Base-by-base conservation (phyloP, 1,284 basidiomycete species). In the Apiotrichum laibachii region DNA sequence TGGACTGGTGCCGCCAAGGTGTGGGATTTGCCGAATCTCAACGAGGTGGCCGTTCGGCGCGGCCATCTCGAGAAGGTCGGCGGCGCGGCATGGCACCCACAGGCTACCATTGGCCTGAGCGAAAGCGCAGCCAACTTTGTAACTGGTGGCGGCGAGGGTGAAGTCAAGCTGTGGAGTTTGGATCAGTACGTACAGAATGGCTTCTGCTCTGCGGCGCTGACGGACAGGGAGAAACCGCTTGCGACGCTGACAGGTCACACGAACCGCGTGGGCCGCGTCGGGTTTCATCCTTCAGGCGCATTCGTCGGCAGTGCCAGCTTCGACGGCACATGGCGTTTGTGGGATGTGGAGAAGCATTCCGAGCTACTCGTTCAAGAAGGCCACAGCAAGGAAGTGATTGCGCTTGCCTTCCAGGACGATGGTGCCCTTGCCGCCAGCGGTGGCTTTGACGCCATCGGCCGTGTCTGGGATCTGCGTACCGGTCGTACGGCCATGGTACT, bases 311-410 rank as follows among this genome's bases (percentile, higher is more conserved):
- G 92, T 61, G 94, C 95, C 0, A 92, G 92, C 59, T 99, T 95
- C 69, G 96, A 99, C 76, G 96, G 92, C 5, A 92, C 95, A n/a
- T 99, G 96, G 95, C 82, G 96, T 43, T 77, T 99, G 50, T 99
- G 96, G 96, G 94, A 99, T 75, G 87, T 92, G 2, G 82, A 83
- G 48, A 89, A 86, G 1, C 81, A 86, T 2, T 85, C 86, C 70
- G 93, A 97, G 70, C 78, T 99, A 4, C 80, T 96, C 21, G 77
- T 92, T 2, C 96, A 99, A 77, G 95, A 99, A 75, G 96, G 96
- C 0, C 96, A 99, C 73, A 94, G 92, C 18, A 94, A 94, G 73
- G 94, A 96, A 74, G 94, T 99, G 0, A 98, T 96, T 73, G 83
- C 92, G 2, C 84, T 99, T 19, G 92, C 94, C 58, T 99, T 97